Conservation (phyloP, 202 grass and related monocot genomes). For the Dendrocalamus latiflorus region DNA sequence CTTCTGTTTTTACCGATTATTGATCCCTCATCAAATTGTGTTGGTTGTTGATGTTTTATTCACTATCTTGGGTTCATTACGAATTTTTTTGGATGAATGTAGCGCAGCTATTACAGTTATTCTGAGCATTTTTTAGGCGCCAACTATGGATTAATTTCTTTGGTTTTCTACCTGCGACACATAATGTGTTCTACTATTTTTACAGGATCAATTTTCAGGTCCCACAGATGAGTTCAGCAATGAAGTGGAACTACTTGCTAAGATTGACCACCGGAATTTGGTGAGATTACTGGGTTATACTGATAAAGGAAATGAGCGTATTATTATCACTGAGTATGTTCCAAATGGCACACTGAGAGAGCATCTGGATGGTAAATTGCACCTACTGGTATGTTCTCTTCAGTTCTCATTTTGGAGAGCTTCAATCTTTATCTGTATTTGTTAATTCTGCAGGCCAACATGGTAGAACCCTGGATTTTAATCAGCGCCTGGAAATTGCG, state of each 20-base stretch:
- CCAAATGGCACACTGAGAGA: slow-evolving; percentile 95
- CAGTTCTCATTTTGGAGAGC: slow-evolving; percentile 12
- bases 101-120: background rate
- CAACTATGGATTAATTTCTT: slow-evolving; percentile 14
- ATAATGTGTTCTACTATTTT: slow-evolving; percentile 21
- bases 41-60: background rate
- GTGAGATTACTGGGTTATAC: slow-evolving; percentile 85
- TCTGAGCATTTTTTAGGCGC: background rate
- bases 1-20: background rate
- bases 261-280: slow-evolving; percentile 90
- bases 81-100: background rate
- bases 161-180: background rate
- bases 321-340: slow-evolving; percentile 87
- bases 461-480: slow-evolving; percentile 83
- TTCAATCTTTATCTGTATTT: slow-evolving; percentile 14
- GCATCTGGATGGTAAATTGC: slow-evolving; percentile 80
- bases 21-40: background rate
- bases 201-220: slow-evolving; percentile 72
- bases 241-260: slow-evolving; percentile 86
- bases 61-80: background rate
- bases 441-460: slow-evolving; percentile 52
- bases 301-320: slow-evolving; percentile 88
- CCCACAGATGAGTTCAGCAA: slow-evolving; percentile 81
- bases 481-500: slow-evolving; percentile 87
- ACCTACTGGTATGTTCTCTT: background rate